Conservation (phyloP, 345 rosid species). For the rapeseed (Brassica napus) region DNA sequence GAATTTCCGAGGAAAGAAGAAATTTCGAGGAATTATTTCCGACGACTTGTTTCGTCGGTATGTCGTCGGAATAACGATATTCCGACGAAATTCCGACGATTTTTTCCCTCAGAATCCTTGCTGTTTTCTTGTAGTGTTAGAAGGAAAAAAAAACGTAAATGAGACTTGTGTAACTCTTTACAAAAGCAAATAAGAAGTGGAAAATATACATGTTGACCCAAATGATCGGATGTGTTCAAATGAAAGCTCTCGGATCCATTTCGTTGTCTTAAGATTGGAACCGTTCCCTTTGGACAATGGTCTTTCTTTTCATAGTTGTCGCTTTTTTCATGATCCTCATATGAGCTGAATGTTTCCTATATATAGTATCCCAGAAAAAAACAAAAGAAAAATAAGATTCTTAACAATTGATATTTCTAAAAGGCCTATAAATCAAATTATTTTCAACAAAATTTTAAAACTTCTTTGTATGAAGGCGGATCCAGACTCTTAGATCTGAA, state of each 20-base stretch:
- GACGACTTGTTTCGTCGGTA: too few species aligned
- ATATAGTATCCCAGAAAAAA: background rate
- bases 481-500: background rate
- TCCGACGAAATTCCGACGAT: too few species aligned
- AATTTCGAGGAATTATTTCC: too few species aligned
- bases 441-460: background rate
- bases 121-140: too few species aligned
- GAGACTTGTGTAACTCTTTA: background rate
- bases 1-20: too few species aligned
- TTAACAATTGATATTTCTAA: background rate
- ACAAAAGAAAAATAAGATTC: background rate
- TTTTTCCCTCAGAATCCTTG: too few species aligned
- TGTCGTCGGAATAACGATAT: too few species aligned
- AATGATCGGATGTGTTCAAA: background rate
- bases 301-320: constrained; percentile 10
- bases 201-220: constrained; percentile 21
- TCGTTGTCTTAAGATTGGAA: constrained; percentile 8
- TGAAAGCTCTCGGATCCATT: constrained; percentile 10
- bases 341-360: constrained; percentile 20
- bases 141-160: background rate
- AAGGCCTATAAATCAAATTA: background rate
- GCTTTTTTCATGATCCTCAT: background rate
- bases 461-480: background rate
- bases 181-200: background rate
- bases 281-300: constrained; percentile 21